phyloP scores from a whole-genome alignment of 371 early-diverging fungal species.

The Rhizopus delemar region DNA sequence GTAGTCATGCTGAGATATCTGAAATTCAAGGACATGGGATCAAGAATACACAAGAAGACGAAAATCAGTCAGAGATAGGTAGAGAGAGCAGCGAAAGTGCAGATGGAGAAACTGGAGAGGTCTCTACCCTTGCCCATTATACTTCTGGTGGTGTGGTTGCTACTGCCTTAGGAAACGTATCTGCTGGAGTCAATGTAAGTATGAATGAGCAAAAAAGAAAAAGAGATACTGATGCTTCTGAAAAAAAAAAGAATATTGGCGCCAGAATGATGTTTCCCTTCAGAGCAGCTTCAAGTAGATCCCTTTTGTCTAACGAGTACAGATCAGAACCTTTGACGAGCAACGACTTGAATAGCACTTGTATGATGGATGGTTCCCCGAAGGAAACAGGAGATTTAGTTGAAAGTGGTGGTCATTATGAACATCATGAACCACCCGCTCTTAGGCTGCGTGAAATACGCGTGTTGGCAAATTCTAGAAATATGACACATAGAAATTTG shows the following conservation, averaged over 20 bases:
- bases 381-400: neutral
- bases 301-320: neutral
- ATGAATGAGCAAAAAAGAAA: conserved; percentile 9
- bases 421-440: neutral
- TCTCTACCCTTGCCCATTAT: conserved; percentile 3
- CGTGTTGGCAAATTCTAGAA: conserved; percentile 8
- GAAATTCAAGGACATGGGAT: neutral
- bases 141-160: conserved; percentile 31
- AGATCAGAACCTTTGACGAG: neutral
- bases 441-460: conserved; percentile 17
- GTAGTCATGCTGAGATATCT: neutral
- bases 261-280: conserved; percentile 28
- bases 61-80: neutral
- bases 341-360: neutral
- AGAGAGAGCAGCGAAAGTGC: no score
- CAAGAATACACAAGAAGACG: neutral
- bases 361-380: no score
- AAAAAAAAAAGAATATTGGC: conserved; percentile 15
- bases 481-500: conserved; percentile 16
- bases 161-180: conserved; percentile 34
- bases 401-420: neutral
- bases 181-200: conserved; percentile 44
- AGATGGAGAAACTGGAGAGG: no score
- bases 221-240: conserved; percentile 2
- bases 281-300: conserved; percentile 9